Evolutionary conservation across 2,329 filamentous ascomycete genomes (phyloP).

Genomic region (Drechmeria coniospora): DNA sequence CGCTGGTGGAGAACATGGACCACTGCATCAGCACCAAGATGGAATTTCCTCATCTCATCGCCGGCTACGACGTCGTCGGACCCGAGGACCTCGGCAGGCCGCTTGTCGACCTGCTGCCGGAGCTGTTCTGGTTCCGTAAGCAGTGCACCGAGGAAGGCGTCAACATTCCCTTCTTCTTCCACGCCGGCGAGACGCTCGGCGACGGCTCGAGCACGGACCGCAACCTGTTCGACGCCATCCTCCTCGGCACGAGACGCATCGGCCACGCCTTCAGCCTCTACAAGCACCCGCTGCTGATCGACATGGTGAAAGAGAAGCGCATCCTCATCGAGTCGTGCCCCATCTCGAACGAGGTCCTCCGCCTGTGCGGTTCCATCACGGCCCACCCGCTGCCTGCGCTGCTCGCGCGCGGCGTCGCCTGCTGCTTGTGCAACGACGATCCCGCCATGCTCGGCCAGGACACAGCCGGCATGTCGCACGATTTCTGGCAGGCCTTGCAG

Average conservation of each 20-base stretch:
- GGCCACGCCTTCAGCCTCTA: constrained; percentile 80
- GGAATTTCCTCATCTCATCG: constrained; percentile 61
- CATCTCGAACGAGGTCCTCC: constrained; percentile 76
- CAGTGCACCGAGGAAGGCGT: constrained; percentile 63
- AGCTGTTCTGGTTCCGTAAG: constrained; percentile 89
- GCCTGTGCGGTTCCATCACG: constrained; percentile 61
- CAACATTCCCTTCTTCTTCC: constrained; percentile 88
- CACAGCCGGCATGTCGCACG: constrained; percentile 68
- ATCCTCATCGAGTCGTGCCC: constrained; percentile 85
- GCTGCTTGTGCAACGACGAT: constrained; percentile 79
- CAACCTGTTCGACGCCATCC: constrained; percentile 79
- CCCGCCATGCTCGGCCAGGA: constrained; percentile 79
- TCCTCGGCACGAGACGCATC: constrained; percentile 76
- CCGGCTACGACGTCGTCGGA: constrained; percentile 80
- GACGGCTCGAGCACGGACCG: constrained; percentile 55
- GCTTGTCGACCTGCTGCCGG: constrained; percentile 60
- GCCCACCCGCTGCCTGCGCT: constrained; percentile 72
- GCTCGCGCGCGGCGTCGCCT: constrained; percentile 68
- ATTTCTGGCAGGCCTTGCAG: constrained; percentile 88
- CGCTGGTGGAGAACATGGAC: constrained; percentile 70
- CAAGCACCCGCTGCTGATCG: constrained; percentile 79
- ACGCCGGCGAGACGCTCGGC: constrained; percentile 78
- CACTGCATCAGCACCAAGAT: constrained; percentile 72
- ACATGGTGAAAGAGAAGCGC: constrained; percentile 76
- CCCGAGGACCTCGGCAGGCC: constrained; percentile 70